A percentile compares a stretch with the other conserved stretches of the same genome.
These are phyloP conservation scores for Ceriops tagal DNA, from an alignment of 345 rosid species.

Conservation along the genomic window DNA sequence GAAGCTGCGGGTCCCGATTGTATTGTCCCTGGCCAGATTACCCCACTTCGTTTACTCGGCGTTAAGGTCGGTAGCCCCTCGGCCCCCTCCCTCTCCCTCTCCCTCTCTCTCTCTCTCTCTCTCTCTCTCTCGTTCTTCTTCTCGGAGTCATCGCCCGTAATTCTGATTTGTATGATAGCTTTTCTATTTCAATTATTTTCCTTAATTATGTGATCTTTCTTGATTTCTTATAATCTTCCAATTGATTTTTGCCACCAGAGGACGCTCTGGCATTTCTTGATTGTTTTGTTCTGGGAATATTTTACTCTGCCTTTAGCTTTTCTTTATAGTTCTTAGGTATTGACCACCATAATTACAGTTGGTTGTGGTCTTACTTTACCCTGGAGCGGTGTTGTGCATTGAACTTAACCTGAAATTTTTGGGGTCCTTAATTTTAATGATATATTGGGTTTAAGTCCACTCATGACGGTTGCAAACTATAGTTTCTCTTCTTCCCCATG, in stretches of 20 bases:
- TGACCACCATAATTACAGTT: too few relatives aligned
- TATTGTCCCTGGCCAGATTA: constrained; percentile 75
- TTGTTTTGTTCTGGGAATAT: neutral
- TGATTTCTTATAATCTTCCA: too few relatives aligned
- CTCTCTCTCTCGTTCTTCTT: neutral
- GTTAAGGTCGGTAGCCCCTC: constrained; percentile 47
- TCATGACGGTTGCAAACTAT: too few relatives aligned
- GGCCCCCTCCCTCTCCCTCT: neutral
- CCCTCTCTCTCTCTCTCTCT: neutral
- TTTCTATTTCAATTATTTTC: too few relatives aligned
- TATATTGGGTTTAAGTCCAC: too few relatives aligned
- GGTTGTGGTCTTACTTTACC: too few relatives aligned
- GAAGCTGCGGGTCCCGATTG: constrained; percentile 94
- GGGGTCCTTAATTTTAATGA: constrained; percentile 36
- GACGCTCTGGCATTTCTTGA: neutral
- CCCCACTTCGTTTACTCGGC: constrained; percentile 73
- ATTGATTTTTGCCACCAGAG: too few relatives aligned
- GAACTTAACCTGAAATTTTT: constrained; percentile 68
- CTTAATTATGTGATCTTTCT: too few relatives aligned
- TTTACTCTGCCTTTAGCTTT: neutral
- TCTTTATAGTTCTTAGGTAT: constrained; percentile 1
- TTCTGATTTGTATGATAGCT: too few relatives aligned
- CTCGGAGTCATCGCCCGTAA: neutral
- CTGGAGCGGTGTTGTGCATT: constrained; percentile 63
- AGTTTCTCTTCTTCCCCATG: too few relatives aligned